Percentiles rank a stretch among this genome's conserved stretches.
Evolutionary conservation across 1,284 basidiomycete species (phyloP).

Genomic region (Sanghuangporus sanghuang): DNA sequence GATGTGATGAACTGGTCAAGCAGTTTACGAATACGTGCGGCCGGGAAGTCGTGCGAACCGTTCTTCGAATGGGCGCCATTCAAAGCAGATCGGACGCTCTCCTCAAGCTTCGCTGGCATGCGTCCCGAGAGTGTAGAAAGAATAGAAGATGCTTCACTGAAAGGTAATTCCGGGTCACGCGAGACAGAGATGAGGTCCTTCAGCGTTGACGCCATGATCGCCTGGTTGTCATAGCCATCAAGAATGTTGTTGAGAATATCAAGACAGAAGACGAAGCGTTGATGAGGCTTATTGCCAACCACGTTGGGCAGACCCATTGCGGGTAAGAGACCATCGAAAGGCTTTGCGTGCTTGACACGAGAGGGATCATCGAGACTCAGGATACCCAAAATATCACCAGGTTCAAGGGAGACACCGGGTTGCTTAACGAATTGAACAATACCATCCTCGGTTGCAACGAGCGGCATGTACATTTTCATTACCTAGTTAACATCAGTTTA

Average conservation of each 20-base stretch:
- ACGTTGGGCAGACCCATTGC: constrained; percentile 83
- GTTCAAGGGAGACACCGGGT: constrained; percentile 91
- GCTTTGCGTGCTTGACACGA: constrained; percentile 97
- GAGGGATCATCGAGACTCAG: constrained; percentile 94
- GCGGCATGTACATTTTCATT: constrained; percentile 99
- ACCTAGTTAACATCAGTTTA: constrained; percentile 44
- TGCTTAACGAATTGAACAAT: constrained; percentile 97
- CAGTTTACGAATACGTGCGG: constrained; percentile 73
- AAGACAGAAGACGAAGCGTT: constrained; percentile 76
- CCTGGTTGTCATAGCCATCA: constrained; percentile 92
- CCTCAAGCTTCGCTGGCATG: constrained; percentile 90
- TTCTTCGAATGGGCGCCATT: constrained; percentile 72
- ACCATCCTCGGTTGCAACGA: constrained; percentile 95
- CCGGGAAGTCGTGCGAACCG: constrained; percentile 80
- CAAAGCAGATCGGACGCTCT: constrained; percentile 75
- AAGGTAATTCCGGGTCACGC: constrained; percentile 85
- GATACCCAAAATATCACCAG: constrained; percentile 98
- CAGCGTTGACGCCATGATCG: constrained; percentile 77
- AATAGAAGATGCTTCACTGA: constrained; percentile 80
- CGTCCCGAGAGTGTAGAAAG: constrained; percentile 90
- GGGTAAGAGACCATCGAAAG: constrained; percentile 92
- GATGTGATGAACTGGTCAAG: constrained; percentile 86
- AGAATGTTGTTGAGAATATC: constrained; percentile 88
- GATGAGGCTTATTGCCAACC: constrained; percentile 88
- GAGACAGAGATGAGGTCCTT: constrained; percentile 80